These are phyloP conservation scores for Spongospora subterranea DNA, from an alignment of 208 protist genomes.

Conservation along the genomic window DNA sequence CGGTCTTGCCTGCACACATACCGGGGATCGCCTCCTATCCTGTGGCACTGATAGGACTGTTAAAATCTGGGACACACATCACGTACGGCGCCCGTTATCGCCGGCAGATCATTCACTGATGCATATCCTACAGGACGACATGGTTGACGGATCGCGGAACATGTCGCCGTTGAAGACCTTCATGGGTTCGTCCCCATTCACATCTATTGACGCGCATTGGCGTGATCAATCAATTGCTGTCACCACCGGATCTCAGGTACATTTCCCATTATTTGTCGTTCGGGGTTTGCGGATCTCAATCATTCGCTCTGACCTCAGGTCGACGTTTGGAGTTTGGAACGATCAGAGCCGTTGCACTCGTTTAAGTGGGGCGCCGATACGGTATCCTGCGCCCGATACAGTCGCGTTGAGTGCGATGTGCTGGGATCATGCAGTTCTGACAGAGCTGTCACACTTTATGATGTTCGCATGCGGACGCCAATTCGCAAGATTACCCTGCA, in stretches of 20 bases:
- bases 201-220: background rate
- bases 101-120: too few species aligned
- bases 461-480: conserved; percentile 84
- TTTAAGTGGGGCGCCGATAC: conserved; percentile 91
- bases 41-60: background rate
- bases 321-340: conserved; percentile 65
- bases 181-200: background rate
- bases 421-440: conserved; percentile 81
- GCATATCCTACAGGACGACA: background rate
- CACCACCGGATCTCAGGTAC: conserved; percentile 23
- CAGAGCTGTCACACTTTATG: conserved; percentile 89
- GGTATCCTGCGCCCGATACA: conserved; percentile 85
- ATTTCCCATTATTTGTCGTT: too few species aligned
- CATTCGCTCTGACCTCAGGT: too few species aligned
- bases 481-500: conserved; percentile 89
- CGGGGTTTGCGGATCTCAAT: too few species aligned
- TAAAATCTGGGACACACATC: background rate
- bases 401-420: conserved; percentile 86
- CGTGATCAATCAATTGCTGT: background rate
- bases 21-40: background rate
- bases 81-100: too few species aligned
- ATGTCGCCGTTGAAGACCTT: background rate
- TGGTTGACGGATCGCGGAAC: background rate
- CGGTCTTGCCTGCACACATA: background rate
- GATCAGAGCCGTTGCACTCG: conserved; percentile 86